Evolutionary conservation across 495 filamentous ascomycete genomes (phyloP), one percentile per base, ranked within the genome.

Genomic region (Ramalina peruviana): DNA sequence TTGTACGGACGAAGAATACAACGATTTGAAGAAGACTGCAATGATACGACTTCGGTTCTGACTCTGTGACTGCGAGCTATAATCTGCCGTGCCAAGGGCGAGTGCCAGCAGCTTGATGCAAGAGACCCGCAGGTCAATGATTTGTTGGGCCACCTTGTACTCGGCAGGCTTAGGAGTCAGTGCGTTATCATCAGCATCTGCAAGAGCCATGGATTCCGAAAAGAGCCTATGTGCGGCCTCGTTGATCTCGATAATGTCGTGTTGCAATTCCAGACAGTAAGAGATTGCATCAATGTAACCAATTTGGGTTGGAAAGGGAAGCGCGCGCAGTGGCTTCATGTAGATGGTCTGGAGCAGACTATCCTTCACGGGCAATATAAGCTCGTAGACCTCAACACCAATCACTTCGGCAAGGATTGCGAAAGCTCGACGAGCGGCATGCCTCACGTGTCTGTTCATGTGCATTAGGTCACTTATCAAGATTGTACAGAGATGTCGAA

Each of bases 231-330:
- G 93, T 20, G 96, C 75, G 50, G 86, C 76, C 40, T 96, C 89
- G 58, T 94, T 89, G 62, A 96, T 94, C 13, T 81, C 75, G 19
- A 97, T 74, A 46, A 96, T 87, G 48, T 88, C 82, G 40, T 83
- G 78, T 55, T 90, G 85, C 25, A 97, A 70, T 23, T 81, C 78
- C 65, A 99, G 73, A 63, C 87, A 93, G 63, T 88, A 97, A 0
- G 86, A 92, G 55, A 99, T 88, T 6, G 89, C 93, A 63, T 97
- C 92, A 55, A 99, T 94, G 61, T 90, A 97, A 10, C 92, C 93
- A 59, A 99, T 97, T 63, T 99, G 93, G 2, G 81, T 85, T 4
- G 83, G 72, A 60, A 96, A 96, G 2, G 90, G 89, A 47, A 99
- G 66, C 3, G 93, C 93, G 45, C 93, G 76, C 21, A 99, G 64